Base-by-base conservation (phyloP, 2,329 filamentous ascomycete species). In the Monosporascus sp. region DNA sequence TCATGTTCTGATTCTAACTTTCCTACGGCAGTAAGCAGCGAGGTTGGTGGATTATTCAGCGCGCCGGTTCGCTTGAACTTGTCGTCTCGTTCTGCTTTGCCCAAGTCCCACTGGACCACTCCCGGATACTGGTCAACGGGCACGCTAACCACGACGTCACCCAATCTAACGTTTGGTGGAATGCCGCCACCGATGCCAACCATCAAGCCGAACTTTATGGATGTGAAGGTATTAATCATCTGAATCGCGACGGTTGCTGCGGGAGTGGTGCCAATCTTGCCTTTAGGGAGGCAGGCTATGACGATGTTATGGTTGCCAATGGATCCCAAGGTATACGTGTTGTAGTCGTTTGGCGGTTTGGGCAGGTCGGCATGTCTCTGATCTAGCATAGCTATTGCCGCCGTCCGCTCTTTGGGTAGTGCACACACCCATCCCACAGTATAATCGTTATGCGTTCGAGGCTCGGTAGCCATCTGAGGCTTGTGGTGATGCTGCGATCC, bases 181-280 rank as follows among this genome's bases (percentile, higher is more conserved):
- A 62, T 49, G 20, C 62, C 65, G 24, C 64, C 60, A 16, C 70
- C 74, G 38, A 78, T 71, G 19, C 74, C 74, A 1, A 78, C 73
- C 65, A 78, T 68, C 1, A 78, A 61, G 2, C 67, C 68, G 40
- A 76, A 64, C 20, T 59, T 63, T 35, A 75, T 70, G 20, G 52
- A 56, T 14, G 61, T 58, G 54, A 73, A 74, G 5, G 63, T 64
- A 6, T 56, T 49, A 16, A 52, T 51, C 61, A 73, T 68, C 19
- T 65, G 55, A 24, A 54, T 63, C 2, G 66, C 67, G 2, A 68
- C 66, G 2, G 58, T 58, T 9, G 70, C 68, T 1, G 71, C 68
- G 3, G 67, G 52, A 45, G 52, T 66, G 9, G 54, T 72, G 14
- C 72, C 72, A 41, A 65, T 66, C 20, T 57, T 55, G 20, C 70